Evolutionary conservation across 1,139 yeast genomes (phyloP).

Genomic region (Geotrichum aggregatum): DNA sequence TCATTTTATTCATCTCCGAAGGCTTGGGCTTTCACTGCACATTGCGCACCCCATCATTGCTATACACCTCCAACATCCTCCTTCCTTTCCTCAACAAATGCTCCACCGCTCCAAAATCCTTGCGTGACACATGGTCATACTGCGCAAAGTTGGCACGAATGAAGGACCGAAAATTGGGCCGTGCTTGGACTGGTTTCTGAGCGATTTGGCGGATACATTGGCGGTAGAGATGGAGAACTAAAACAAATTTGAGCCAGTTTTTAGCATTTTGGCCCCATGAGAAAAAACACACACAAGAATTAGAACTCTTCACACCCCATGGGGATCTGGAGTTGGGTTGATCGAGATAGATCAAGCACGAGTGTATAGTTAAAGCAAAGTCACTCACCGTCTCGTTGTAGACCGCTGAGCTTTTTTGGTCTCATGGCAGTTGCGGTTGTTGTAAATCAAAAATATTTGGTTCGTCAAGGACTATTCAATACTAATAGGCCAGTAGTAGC

Average conservation of each 20-base stretch:
- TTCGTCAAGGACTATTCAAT: not conserved
- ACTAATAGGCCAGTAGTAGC: no score
- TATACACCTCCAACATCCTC: constrained; percentile 67
- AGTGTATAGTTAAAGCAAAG: no score
- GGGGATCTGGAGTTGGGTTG: no score
- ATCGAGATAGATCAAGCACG: no score
- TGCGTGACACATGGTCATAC: constrained; percentile 56
- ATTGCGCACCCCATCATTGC: constrained; percentile 40
- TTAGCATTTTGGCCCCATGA: no score
- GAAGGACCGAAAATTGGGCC: constrained; percentile 35
- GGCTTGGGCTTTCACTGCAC: no score
- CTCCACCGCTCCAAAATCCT: constrained; percentile 83
- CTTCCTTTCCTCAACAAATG: constrained; percentile 75
- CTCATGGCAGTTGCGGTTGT: constrained; percentile 4
- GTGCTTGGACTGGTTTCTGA: constrained; percentile 36
- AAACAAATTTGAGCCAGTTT: no score
- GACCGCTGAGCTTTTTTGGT: constrained; percentile 19
- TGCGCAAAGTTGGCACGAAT: constrained; percentile 61
- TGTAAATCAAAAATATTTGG: not conserved
- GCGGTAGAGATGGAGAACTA: constrained; percentile 39
- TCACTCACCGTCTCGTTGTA: constrained; percentile 21
- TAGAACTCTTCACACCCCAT: no score
- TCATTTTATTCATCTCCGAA: no score
- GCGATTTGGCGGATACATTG: constrained; percentile 38
- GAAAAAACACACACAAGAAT: no score